These are phyloP conservation scores for Coemansia sp. DNA, from an alignment of 192 early-diverging fungal species.

Conservation along the genomic window DNA sequence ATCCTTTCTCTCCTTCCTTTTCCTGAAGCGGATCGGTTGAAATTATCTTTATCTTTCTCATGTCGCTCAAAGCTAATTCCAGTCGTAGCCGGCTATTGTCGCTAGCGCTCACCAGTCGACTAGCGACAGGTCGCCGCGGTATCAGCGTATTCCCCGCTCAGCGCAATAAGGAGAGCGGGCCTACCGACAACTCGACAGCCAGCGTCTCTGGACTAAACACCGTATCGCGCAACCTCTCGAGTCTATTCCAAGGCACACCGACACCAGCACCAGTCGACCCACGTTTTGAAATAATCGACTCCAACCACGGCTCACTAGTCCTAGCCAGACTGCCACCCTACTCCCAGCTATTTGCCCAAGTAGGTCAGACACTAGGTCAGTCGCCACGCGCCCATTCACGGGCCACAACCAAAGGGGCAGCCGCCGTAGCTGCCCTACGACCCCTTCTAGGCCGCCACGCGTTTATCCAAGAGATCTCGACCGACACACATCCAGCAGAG, in stretches of 20 bases:
- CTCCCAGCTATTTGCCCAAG: constrained; percentile 38
- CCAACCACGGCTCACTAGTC: constrained; percentile 25
- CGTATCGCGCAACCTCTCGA: constrained; percentile 16
- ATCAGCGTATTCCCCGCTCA: constrained; percentile 12
- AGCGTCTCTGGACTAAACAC: background rate
- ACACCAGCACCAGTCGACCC: constrained; percentile 41
- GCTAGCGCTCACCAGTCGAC: background rate
- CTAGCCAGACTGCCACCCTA: constrained; percentile 41
- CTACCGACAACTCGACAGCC: background rate
- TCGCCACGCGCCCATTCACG: constrained; percentile 20
- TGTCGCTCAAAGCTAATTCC: background rate
- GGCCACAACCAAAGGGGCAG: constrained; percentile 16
- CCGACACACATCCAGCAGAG: constrained; percentile 60
- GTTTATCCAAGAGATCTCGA: constrained; percentile 56
- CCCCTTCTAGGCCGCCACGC: constrained; percentile 39
- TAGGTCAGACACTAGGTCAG: constrained; percentile 38
- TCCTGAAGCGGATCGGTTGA: background rate
- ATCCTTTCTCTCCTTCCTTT: background rate
- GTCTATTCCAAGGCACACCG: constrained; percentile 18
- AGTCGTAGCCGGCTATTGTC: background rate
- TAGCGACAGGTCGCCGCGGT: background rate
- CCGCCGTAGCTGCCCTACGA: constrained; percentile 25
- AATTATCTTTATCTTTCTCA: background rate
- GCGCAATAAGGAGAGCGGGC: background rate
- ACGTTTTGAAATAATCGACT: constrained; percentile 31